Evolutionary conservation across 495 filamentous ascomycete species (phyloP).

Genomic region (Cercophora newfieldiana): DNA sequence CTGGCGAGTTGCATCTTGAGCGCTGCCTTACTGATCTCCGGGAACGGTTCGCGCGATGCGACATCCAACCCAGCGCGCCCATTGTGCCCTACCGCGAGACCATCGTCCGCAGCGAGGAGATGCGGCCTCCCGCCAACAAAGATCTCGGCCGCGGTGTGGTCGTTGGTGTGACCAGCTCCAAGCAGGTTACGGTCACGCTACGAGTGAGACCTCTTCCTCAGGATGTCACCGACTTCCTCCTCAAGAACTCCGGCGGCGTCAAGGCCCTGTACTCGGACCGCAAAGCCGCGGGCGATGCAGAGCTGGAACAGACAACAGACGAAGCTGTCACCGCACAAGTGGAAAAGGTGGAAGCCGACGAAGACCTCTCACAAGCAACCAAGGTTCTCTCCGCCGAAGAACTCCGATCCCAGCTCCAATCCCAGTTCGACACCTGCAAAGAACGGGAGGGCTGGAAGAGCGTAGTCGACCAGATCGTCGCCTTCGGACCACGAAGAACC

Average conservation of each 20-base stretch:
- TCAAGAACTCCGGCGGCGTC: conserved; percentile 74
- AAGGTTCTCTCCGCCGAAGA: conserved; percentile 66
- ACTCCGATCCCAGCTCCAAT: conserved; percentile 69
- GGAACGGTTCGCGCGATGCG: conserved; percentile 90
- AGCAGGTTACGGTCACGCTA: conserved; percentile 76
- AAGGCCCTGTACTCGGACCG: conserved; percentile 75
- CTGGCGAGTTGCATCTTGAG: conserved; percentile 92
- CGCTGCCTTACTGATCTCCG: conserved; percentile 90
- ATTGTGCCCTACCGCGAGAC: conserved; percentile 97
- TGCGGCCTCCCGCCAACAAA: conserved; percentile 83
- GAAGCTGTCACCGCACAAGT: conserved; percentile 23
- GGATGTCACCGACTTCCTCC: conserved; percentile 79
- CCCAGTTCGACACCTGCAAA: conserved; percentile 62
- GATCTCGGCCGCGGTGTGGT: conserved; percentile 86
- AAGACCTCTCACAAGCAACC: conserved; percentile 48
- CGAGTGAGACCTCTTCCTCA: conserved; percentile 78
- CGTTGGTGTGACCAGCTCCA: conserved; percentile 71
- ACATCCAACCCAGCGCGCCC: conserved; percentile 89
- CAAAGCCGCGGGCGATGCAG: conserved; percentile 45
- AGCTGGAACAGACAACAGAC: conserved; percentile 45
- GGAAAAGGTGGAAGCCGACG: conserved; percentile 45
- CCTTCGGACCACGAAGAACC: conserved; percentile 82
- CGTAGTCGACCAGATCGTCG: conserved; percentile 75
- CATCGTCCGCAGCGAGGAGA: conserved; percentile 82
- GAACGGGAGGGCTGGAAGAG: conserved; percentile 75